Evolutionary conservation across 768 basidiomycete species (phyloP), one percentile per base, ranked within the genome.

Genomic region (Tylopilus felleus): DNA sequence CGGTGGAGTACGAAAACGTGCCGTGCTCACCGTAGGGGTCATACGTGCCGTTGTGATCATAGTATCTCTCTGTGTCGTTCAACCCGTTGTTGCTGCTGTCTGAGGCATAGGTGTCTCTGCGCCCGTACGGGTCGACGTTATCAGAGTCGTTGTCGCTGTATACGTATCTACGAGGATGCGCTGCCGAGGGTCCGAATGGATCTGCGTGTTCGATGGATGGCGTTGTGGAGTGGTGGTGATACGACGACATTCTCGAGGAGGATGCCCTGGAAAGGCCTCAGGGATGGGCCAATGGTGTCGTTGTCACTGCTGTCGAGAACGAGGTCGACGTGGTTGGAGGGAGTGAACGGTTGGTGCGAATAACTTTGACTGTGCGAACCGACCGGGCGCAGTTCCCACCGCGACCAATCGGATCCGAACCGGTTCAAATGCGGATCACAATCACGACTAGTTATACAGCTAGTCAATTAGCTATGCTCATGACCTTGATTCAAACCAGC

Each of bases 131-230:
- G 60, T 88, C 87, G 58, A 79, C 74, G 59, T 84, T 75, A 68
- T 88, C 88, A 33, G 84, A 85, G 63, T 90, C 87, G 65, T 83
- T 83, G 77, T 91, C 89, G 73, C 83, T 88, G 72, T 83, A 86
- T 41, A 79, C 19, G 74, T 72, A 77, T 56, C 75, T 75, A 58
- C 65, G 70, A 60, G 64, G 66, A 33, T 65, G 67, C 59, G 65
- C 71, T 63, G 61, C 72, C 55, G 65, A 71, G 58, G 73, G 67
- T 46, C 73, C 76, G 72, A 88, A 90, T 55, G 86, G 87, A 72
- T 90, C 87, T 60, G 76, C 74, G 27, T 80, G 80, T 63, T 87
- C 84, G 59, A 82, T 76, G 38, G 84, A 79, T 27, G 78, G 75
- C 6, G 84, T 82, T 12, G 83, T 79, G 33, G 74, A 71, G 16